Conservation (phyloP, 2,329 filamentous ascomycete genomes). For the Cordyceps javanica region DNA sequence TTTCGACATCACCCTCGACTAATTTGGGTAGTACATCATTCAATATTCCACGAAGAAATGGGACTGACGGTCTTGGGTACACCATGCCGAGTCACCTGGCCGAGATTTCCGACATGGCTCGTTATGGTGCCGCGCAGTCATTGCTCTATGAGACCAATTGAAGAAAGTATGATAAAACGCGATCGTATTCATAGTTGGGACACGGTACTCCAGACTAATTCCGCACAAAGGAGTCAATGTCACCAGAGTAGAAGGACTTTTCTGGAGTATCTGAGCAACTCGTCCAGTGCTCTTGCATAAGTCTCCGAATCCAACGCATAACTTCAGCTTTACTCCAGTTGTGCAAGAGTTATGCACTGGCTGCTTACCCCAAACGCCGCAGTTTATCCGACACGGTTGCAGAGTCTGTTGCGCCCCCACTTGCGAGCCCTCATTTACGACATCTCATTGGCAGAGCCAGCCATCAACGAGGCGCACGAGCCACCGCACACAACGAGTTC, state of each 20-base stretch:
- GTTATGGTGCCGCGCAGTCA: too few relatives aligned
- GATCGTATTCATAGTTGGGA: too few relatives aligned
- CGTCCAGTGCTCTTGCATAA: too few relatives aligned
- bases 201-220: too few relatives aligned
- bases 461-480: not conserved
- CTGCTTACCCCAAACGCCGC: not conserved
- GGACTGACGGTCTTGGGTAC: not conserved
- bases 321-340: not conserved
- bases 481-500: constrained; percentile 1
- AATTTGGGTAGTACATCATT: too few relatives aligned
- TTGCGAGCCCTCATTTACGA: not conserved
- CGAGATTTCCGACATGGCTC: too few relatives aligned
- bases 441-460: not conserved
- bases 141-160: too few relatives aligned
- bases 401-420: not conserved
- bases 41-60: not conserved
- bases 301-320: not conserved
- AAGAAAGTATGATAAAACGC: too few relatives aligned
- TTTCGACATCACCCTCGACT: too few relatives aligned
- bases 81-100: not conserved
- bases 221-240: too few relatives aligned
- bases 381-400: not conserved
- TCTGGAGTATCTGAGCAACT: too few relatives aligned
- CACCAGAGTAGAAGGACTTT: too few relatives aligned
- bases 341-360: not conserved